phyloP scores from a whole-genome alignment of 2,329 filamentous ascomycete species.

The Claviceps sp. region DNA sequence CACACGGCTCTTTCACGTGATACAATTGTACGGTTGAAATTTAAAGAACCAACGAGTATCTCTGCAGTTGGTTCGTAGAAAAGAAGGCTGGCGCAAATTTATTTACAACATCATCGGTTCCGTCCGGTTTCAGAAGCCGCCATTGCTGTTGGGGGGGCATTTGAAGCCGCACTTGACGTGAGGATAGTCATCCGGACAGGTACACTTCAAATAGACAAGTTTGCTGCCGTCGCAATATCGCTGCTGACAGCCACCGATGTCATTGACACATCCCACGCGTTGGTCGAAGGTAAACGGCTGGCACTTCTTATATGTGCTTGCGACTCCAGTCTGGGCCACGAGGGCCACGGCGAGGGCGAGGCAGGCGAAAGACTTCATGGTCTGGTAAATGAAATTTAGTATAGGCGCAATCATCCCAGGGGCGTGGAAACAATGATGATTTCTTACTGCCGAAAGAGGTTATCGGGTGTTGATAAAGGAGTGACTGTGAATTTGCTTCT shows the following conservation, averaged over 20 bases:
- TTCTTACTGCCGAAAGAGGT: neutral
- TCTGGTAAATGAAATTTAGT: neutral
- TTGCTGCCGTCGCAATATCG: neutral
- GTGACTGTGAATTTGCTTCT: no score
- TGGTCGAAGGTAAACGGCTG: neutral
- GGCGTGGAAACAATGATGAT: no score
- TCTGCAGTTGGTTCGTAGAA: no score
- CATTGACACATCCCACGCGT: neutral
- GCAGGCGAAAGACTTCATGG: neutral
- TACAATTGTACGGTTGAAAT: no score
- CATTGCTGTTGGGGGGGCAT: neutral
- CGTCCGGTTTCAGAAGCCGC: no score
- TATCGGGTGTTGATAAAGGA: no score
- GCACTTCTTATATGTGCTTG: neutral
- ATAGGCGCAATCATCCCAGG: neutral
- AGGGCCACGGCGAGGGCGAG: neutral
- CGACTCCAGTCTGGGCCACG: neutral
- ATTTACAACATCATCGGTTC: no score
- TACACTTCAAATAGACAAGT: neutral
- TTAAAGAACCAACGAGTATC: no score
- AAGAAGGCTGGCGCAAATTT: no score
- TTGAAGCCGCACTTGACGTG: no score
- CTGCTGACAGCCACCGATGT: neutral
- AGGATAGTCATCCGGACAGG: no score
- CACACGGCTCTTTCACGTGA: no score